phyloP scores from a whole-genome alignment of 768 basidiomycete species.

The Podaxis sp. region DNA sequence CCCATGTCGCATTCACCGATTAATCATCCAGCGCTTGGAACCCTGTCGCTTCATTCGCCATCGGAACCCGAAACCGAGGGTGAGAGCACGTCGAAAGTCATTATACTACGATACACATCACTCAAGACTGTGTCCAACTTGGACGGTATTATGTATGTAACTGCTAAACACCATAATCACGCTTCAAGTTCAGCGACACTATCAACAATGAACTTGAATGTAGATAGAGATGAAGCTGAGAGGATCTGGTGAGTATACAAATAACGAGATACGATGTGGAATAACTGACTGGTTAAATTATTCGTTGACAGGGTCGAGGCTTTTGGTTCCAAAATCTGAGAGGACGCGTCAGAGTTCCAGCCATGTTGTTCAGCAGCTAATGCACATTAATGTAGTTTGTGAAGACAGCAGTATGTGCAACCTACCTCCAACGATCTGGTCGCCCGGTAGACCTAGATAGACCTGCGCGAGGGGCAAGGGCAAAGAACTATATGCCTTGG shows the following conservation, averaged over 20 bases:
- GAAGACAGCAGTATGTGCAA: neutral
- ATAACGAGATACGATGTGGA: constrained; percentile 8
- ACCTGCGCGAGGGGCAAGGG: constrained; percentile 46
- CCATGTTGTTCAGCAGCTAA: constrained; percentile 37
- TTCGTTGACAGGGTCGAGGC: neutral
- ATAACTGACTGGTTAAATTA: constrained; percentile 2
- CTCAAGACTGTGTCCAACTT: neutral
- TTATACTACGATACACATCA: neutral
- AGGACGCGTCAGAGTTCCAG: constrained; percentile 50
- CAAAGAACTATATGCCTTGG: constrained; percentile 63
- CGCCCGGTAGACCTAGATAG: constrained; percentile 49
- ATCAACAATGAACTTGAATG: constrained; percentile 47
- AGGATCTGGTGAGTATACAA: neutral
- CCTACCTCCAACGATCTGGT: constrained; percentile 35
- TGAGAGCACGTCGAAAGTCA: neutral
- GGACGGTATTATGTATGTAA: neutral
- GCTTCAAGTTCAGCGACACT: constrained; percentile 49
- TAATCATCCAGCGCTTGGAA: neutral
- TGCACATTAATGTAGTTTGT: neutral
- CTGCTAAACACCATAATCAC: constrained; percentile 11
- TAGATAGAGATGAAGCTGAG: constrained; percentile 40
- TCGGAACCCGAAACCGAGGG: neutral
- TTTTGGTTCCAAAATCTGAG: constrained; percentile 41
- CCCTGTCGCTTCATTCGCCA: neutral
- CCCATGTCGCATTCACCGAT: neutral